Evolutionary conservation across 1,284 basidiomycete genomes (phyloP).

Genomic region (Malassezia sp.): DNA sequence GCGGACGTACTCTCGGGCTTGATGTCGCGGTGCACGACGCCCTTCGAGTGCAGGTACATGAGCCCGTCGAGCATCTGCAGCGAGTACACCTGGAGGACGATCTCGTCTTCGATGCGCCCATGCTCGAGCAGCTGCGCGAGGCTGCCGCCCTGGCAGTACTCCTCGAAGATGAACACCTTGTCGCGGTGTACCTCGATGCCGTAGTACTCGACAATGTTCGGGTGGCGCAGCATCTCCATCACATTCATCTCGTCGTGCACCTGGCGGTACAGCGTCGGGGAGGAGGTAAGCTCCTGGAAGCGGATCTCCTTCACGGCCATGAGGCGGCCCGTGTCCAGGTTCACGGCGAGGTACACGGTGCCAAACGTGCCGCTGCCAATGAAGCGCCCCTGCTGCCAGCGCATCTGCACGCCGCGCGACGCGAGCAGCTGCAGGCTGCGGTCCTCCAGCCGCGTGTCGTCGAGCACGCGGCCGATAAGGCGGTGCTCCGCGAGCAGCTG

Average conservation of each 20-base stretch:
- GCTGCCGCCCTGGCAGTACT: slow-evolving; percentile 94
- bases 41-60: slow-evolving; percentile 80
- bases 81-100: slow-evolving; percentile 87
- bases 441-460: slow-evolving; percentile 43
- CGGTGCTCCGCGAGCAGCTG: slow-evolving; percentile 34
- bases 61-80: slow-evolving; percentile 94
- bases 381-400: slow-evolving; percentile 97
- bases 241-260: slow-evolving; percentile 95
- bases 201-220: slow-evolving; percentile 97
- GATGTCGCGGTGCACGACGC: slow-evolving; percentile 90
- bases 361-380: slow-evolving; percentile 89
- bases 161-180: slow-evolving; percentile 98
- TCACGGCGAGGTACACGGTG: slow-evolving; percentile 87
- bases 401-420: slow-evolving; percentile 84
- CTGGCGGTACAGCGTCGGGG: slow-evolving; percentile 59
- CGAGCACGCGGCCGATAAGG: slow-evolving; percentile 40
- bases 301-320: slow-evolving; percentile 99
- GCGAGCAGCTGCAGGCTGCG: slow-evolving; percentile 39
- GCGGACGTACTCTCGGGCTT: slow-evolving; percentile 99
- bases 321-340: slow-evolving; percentile 85
- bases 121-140: slow-evolving; percentile 79
- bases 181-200: slow-evolving; percentile 98
- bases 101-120: slow-evolving; percentile 91
- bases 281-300: slow-evolving; percentile 74
- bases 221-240: slow-evolving; percentile 97